Percentiles rank a stretch among this genome's conserved stretches.
These are phyloP conservation scores for Tylopilus rubrobrunneus DNA, from an alignment of 768 basidiomycete genomes.

Conservation along the genomic window DNA sequence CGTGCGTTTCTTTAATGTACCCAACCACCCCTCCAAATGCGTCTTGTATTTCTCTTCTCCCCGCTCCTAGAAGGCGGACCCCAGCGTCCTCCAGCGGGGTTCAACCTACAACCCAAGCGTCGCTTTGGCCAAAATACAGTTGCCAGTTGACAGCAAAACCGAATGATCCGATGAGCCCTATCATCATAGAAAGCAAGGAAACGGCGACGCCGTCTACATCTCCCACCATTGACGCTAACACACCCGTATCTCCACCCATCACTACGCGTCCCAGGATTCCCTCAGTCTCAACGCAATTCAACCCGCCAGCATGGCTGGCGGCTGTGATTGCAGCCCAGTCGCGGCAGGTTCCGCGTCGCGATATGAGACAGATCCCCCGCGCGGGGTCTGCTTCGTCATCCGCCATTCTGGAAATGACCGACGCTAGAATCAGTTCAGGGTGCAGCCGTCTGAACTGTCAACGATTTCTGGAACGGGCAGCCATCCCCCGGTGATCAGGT, in stretches of 20 bases:
- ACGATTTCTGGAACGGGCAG: slow-evolving; percentile 29
- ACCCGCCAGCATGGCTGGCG: slow-evolving; percentile 29
- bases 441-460: slow-evolving; percentile 25
- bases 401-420: slow-evolving; percentile 16
- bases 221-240: background rate
- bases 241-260: slow-evolving; percentile 3
- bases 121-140: slow-evolving; percentile 24
- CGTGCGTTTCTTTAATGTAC: slow-evolving; percentile 15
- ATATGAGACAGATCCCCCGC: slow-evolving; percentile 2
- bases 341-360: slow-evolving; percentile 4
- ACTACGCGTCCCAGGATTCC: slow-evolving; percentile 16
- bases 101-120: slow-evolving; percentile 9
- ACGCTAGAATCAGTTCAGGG: slow-evolving; percentile 21
- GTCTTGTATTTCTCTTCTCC: slow-evolving; percentile 24
- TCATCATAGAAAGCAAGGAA: background rate
- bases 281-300: slow-evolving; percentile 22
- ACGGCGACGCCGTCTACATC: slow-evolving; percentile 10
- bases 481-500: slow-evolving; percentile 8
- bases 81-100: slow-evolving; percentile 21
- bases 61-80: slow-evolving; percentile 23
- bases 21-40: background rate
- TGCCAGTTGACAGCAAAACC: slow-evolving; percentile 26
- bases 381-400: background rate
- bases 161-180: slow-evolving; percentile 19
- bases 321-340: slow-evolving; percentile 26